Conservation (phyloP, 495 filamentous ascomycete genomes). For the Clohesyomyces aquaticus region DNA sequence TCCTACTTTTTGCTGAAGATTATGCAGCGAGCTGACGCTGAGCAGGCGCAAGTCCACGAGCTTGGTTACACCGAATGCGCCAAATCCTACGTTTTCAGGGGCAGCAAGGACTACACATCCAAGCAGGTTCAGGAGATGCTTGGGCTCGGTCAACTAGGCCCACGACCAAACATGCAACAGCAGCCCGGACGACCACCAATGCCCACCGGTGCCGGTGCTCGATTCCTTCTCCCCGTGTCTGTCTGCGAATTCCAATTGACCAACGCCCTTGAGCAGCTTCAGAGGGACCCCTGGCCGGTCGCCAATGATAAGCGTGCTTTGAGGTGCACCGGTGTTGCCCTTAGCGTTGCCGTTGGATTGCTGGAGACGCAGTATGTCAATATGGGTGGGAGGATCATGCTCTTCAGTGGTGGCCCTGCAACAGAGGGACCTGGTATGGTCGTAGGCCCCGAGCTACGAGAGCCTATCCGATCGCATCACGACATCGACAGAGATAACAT, state of each 20-base stretch:
- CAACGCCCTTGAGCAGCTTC: constrained; percentile 92
- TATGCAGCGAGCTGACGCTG: constrained; percentile 43
- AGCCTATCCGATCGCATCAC: constrained; percentile 97
- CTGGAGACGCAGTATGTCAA: constrained; percentile 96
- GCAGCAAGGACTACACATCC: constrained; percentile 93
- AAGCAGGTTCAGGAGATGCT: constrained; percentile 99
- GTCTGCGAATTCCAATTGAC: constrained; percentile 99
- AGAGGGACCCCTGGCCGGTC: constrained; percentile 98
- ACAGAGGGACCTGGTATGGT: constrained; percentile 98
- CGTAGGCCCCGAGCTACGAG: constrained; percentile 93
- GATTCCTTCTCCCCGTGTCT: constrained; percentile 92
- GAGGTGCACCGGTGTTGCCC: constrained; percentile 92
- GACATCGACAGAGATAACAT: constrained; percentile 99
- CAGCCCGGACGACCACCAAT: constrained; percentile 67
- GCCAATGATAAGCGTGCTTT: constrained; percentile 90
- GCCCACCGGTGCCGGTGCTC: constrained; percentile 76
- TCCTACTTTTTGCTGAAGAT: neutral
- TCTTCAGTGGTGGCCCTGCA: constrained; percentile 92
- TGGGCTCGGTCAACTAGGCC: constrained; percentile 68
- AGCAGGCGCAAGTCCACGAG: constrained; percentile 91
- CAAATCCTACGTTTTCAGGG: constrained; percentile 99
- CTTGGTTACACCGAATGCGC: constrained; percentile 97
- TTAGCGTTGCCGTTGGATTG: constrained; percentile 91
- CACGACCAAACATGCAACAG: constrained; percentile 78
- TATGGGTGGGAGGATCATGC: constrained; percentile 92